Evolutionary conservation across 805 yeast genomes (phyloP).

Genomic region (Starmerella floricola): DNA sequence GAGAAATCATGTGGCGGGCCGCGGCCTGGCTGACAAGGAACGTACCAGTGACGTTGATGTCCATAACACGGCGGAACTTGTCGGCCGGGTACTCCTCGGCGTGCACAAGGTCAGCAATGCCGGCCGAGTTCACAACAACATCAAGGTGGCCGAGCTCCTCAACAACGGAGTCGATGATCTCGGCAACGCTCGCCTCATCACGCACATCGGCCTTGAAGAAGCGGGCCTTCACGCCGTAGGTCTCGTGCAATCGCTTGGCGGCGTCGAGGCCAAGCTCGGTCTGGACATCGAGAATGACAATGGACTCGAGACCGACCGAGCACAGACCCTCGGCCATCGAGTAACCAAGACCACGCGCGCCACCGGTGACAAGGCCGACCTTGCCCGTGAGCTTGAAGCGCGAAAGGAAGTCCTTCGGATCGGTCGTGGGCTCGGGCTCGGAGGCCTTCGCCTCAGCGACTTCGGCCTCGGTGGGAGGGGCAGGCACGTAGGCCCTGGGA

Average conservation of each 20-base stretch:
- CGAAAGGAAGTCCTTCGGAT: conserved; percentile 30
- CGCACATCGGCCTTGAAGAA: conserved; percentile 55
- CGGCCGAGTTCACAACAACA: conserved; percentile 51
- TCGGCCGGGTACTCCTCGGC: conserved; percentile 57
- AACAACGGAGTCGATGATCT: conserved; percentile 41
- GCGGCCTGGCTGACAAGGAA: conserved; percentile 55
- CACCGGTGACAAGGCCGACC: conserved; percentile 54
- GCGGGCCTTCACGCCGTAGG: conserved; percentile 46
- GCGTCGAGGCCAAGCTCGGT: conserved; percentile 52
- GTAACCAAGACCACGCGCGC: conserved; percentile 55
- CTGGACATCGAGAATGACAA: conserved; percentile 44
- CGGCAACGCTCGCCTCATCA: conserved; percentile 38
- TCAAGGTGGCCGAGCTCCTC: conserved; percentile 45
- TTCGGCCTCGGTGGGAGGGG: conserved; percentile 32
- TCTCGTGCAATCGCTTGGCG: conserved; percentile 41
- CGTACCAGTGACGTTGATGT: conserved; percentile 55
- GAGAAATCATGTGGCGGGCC: conserved; percentile 52
- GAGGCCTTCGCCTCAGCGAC: conserved; percentile 30
- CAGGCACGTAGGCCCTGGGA: conserved; percentile 31
- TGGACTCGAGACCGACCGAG: conserved; percentile 43
- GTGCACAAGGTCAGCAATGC: conserved; percentile 55
- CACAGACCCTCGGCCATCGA: conserved; percentile 51
- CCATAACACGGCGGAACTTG: conserved; percentile 52
- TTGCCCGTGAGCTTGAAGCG: conserved; percentile 49
- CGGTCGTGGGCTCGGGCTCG: conserved; percentile 26